Conservation (phyloP, 257 asterid species). For the Nicotiana sylvestris region DNA sequence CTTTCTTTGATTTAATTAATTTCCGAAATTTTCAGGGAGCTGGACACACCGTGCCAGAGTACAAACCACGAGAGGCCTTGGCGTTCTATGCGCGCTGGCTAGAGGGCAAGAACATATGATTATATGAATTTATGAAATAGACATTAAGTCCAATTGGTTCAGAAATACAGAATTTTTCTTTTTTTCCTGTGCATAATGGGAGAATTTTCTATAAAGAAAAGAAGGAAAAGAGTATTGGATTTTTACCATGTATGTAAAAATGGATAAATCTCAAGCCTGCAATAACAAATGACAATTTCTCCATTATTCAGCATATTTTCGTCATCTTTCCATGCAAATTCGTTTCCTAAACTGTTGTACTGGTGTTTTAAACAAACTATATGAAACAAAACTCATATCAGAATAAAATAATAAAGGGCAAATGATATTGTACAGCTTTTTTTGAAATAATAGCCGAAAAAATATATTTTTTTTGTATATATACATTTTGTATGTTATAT, state of each 20-base stretch:
- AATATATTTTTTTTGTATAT: no score
- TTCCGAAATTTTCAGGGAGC: constrained; percentile 53
- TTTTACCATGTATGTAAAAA: neutral
- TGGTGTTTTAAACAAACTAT: no score
- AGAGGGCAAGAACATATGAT: constrained; percentile 48
- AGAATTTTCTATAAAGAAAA: neutral
- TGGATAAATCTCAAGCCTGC: no score
- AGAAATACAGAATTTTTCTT: neutral
- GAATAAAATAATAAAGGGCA: no score
- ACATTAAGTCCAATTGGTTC: neutral
- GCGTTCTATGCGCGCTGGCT: constrained; percentile 73
- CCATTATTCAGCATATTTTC: neutral
- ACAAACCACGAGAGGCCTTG: constrained; percentile 85
- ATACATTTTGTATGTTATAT: no score
- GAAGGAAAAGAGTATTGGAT: neutral
- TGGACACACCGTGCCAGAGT: constrained; percentile 92
- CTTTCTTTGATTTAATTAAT: neutral
- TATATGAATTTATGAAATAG: neutral
- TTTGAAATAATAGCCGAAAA: no score
- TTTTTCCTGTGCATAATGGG: neutral
- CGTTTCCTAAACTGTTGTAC: no score
- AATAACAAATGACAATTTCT: neutral
- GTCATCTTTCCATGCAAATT: no score
- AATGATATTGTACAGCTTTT: no score
- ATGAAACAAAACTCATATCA: no score